Base-by-base conservation (phyloP, 495 filamentous ascomycete species). In the Xanthoparmelia taractica region DNA sequence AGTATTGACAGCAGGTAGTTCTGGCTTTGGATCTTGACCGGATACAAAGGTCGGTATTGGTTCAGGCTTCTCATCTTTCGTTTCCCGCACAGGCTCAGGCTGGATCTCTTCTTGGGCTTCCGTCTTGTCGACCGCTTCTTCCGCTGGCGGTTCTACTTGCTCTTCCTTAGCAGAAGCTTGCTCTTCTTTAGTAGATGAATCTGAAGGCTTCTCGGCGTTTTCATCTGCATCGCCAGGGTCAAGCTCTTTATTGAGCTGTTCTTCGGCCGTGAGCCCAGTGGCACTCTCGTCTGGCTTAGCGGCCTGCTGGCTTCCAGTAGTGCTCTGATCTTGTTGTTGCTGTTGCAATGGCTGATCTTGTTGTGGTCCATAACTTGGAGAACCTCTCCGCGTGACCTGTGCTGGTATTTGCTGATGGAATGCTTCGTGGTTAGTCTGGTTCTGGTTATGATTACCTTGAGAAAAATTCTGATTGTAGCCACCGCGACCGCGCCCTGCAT, bases 401-500 rank as follows among this genome's bases (percentile, higher is more conserved):
- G 71, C 65, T 64, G 72, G 66, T 63, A 72, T 27, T 66, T 76
- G 74, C 63, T 73, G 73, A 58, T 73, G 69, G 65, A 71, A 72
- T 23, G 72, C 61, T 63, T 72, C 59, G 57, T 73, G 65, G 68
- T 81, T 75, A 77, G 74, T 67, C 52, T 73, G 73, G 69, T 74
- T 72, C 50, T 54, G 50, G 33, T 54, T 54, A 8, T 20, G 27
- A 63, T 64, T 60, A 59, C 58, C 62, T 65, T 65, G 66, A 58
- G 63, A 64, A 43, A 67, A 72, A 66, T 66, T 70, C 18, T 75
- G 77, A 58, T 74, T 68, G 66, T 77, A 82, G 27, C 79, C 80
- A 43, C 80, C 82, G 48, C 83, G 81, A 63, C 82, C 83, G 63
- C 79, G 76, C 64, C 80, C 79, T 68, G 73, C 73, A 63, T 76